Evolutionary conservation across 345 rosid genomes (phyloP).

Genomic region (Aquilaria malaccensis): DNA sequence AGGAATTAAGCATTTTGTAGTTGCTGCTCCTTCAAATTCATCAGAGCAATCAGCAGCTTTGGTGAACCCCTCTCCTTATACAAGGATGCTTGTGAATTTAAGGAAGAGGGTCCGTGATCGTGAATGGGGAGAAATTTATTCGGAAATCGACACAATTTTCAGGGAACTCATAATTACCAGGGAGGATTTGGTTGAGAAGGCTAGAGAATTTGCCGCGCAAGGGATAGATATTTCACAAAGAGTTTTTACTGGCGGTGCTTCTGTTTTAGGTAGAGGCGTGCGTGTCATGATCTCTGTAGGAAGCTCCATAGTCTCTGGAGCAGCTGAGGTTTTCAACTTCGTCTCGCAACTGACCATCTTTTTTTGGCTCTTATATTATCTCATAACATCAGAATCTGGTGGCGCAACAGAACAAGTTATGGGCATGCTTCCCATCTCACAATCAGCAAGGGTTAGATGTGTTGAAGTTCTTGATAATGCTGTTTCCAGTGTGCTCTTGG

Average conservation of each 20-base stretch:
- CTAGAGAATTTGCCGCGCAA: not conserved
- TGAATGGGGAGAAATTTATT: slow-evolving; percentile 9
- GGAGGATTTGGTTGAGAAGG: slow-evolving; percentile 5
- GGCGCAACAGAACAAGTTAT: slow-evolving; percentile 12
- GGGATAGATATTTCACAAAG: slow-evolving; percentile 7
- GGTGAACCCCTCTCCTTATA: not conserved
- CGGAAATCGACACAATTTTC: not conserved
- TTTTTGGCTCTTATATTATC: slow-evolving; percentile 1
- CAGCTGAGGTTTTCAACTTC: slow-evolving; percentile 9
- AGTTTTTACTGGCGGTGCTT: not conserved
- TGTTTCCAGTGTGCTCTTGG: slow-evolving; percentile 9
- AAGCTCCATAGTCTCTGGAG: slow-evolving; percentile 5
- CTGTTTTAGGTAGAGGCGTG: slow-evolving; percentile 4
- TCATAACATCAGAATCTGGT: slow-evolving; percentile 7
- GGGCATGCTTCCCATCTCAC: slow-evolving; percentile 10
- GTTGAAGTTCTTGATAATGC: slow-evolving; percentile 11
- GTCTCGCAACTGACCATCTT: slow-evolving; percentile 5
- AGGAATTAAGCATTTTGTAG: slow-evolving; percentile 7
- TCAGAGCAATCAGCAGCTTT: not conserved
- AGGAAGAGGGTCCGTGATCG: not conserved
- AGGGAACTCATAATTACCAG: not conserved
- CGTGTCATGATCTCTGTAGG: slow-evolving; percentile 2
- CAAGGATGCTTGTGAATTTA: slow-evolving; percentile 1
- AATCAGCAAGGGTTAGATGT: slow-evolving; percentile 5
- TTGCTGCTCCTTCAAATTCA: not conserved